phyloP scores from a whole-genome alignment of 148 eudicot genomes.

The Vaccinium vitisidaea region DNA sequence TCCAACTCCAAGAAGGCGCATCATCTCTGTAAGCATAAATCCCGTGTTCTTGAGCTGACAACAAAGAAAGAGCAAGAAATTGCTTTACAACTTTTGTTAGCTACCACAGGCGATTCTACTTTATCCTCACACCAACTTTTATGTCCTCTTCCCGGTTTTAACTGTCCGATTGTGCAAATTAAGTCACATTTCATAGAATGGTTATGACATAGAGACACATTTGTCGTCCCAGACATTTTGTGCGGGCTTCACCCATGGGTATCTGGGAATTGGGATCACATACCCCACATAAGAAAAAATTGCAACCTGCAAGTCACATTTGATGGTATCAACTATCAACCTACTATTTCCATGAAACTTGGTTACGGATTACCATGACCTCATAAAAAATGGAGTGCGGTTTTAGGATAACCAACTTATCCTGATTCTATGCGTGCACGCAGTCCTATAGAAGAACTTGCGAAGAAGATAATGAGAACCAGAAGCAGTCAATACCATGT shows the following conservation, averaged over 20 bases:
- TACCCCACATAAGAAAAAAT: background rate
- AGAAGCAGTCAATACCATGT: background rate
- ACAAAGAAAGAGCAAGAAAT: background rate
- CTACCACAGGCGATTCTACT: background rate
- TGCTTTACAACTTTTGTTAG: background rate
- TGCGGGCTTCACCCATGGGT: background rate
- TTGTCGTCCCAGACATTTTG: background rate
- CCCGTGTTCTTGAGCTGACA: background rate
- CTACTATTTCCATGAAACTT: background rate
- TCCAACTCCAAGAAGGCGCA: too few relatives aligned
- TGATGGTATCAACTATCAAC: background rate
- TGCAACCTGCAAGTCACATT: background rate
- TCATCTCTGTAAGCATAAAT: too few relatives aligned
- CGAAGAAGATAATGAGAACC: background rate
- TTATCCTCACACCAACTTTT: background rate
- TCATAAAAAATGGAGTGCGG: background rate
- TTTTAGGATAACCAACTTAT: background rate
- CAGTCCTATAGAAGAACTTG: too few relatives aligned
- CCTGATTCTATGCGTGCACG: background rate
- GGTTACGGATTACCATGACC: too few relatives aligned
- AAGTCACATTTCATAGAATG: too few relatives aligned
- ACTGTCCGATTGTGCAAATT: background rate
- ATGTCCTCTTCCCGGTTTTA: background rate
- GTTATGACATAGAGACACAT: too few relatives aligned
- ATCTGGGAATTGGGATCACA: background rate